Conservation (phyloP, 371 early-diverging fungal genomes). For the Syncephalastrum monosporum region DNA sequence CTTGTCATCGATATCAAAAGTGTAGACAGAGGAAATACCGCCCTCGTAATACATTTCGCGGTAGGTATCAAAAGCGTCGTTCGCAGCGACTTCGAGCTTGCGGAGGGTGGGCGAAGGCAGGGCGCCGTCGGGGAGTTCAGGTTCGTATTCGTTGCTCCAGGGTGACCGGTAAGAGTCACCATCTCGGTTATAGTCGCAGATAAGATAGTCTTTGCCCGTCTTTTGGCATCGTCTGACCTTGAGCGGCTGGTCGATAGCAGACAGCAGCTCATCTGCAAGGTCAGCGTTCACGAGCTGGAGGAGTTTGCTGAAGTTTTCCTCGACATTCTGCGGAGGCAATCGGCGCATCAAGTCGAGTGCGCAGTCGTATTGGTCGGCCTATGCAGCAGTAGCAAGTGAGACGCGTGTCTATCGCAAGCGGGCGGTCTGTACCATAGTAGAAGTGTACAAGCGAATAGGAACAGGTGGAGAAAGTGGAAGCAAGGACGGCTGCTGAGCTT, state of each 20-base stretch:
- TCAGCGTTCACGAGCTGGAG: constrained; percentile 80
- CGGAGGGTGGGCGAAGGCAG: constrained; percentile 80
- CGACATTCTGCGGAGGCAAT: constrained; percentile 90
- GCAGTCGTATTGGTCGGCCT: constrained; percentile 76
- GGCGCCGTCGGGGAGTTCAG: constrained; percentile 78
- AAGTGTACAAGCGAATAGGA: neutral
- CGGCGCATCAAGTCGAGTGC: constrained; percentile 97
- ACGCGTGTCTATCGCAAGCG: neutral
- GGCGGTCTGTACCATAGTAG: neutral
- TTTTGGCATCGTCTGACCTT: constrained; percentile 71
- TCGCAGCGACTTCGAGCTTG: constrained; percentile 88
- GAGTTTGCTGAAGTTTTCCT: constrained; percentile 84
- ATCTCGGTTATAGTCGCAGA: constrained; percentile 96
- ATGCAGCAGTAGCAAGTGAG: neutral
- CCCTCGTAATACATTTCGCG: constrained; percentile 96
- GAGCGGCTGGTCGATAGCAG: constrained; percentile 92
- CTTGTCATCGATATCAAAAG: constrained; percentile 71
- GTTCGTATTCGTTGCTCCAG: constrained; percentile 95
- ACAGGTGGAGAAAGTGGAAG: neutral
- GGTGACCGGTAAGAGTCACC: constrained; percentile 97
- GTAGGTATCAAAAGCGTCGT: constrained; percentile 96
- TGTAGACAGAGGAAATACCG: constrained; percentile 94
- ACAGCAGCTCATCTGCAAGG: constrained; percentile 87
- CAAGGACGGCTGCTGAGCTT: neutral
- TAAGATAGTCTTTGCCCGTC: constrained; percentile 82